phyloP scores from a whole-genome alignment of 495 filamentous ascomycete genomes.

The Hyaloscypha bicolor region DNA sequence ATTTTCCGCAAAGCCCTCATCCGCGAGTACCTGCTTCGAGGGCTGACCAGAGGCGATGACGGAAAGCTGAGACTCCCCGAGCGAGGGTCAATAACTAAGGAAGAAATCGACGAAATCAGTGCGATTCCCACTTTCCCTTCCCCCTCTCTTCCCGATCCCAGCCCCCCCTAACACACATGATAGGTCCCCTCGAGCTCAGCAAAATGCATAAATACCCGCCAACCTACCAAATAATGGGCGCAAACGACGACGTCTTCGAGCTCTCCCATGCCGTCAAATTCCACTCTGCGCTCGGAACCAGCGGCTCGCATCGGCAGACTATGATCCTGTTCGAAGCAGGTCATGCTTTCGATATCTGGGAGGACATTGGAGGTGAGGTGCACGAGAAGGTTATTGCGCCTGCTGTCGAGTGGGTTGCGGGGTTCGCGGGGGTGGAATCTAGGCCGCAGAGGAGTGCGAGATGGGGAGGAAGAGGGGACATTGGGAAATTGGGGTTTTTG shows the following conservation, averaged over 20 bases:
- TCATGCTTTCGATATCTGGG: conserved; percentile 29
- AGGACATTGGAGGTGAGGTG: conserved; percentile 11
- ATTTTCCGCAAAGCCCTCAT: conserved; percentile 17
- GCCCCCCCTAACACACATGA: background rate
- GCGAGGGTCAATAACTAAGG: conserved; percentile 4
- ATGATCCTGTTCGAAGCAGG: conserved; percentile 1
- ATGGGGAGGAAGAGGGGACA: background rate
- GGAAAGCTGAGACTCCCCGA: conserved; percentile 17
- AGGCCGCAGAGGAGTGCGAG: background rate
- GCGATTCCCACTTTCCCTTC: background rate
- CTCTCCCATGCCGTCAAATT: conserved; percentile 9
- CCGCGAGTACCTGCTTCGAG: conserved; percentile 20
- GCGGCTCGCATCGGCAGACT: background rate
- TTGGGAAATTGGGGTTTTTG: background rate
- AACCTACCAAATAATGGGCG: conserved; percentile 21
- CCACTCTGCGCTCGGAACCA: conserved; percentile 1
- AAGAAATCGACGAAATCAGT: conserved; percentile 28
- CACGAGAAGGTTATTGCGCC: conserved; percentile 12
- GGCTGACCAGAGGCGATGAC: conserved; percentile 12
- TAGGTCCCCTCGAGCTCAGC: conserved; percentile 12
- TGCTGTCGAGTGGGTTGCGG: conserved; percentile 20
- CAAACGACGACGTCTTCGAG: conserved; percentile 16
- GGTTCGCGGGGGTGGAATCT: conserved; percentile 1
- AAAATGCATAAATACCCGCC: conserved; percentile 9
- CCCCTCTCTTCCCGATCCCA: background rate